Conservation (phyloP, 1,284 basidiomycete species). For the Cryptococcus floricola region DNA sequence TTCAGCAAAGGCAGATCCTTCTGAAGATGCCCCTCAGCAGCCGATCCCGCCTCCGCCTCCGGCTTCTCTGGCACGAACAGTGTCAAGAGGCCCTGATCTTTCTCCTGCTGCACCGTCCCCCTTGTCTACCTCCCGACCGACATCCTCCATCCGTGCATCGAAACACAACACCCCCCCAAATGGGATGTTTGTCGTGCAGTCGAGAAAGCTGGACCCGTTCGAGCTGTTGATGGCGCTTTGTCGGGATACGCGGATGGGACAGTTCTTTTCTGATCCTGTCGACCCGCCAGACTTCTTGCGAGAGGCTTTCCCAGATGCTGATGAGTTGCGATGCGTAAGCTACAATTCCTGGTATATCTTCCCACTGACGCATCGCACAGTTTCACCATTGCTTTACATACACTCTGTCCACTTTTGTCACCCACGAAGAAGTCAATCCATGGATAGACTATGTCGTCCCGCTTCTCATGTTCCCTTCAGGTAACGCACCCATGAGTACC, state of each 20-base stretch:
- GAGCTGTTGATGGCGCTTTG: constrained; percentile 36
- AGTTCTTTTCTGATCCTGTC: constrained; percentile 30
- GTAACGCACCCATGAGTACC: constrained; percentile 23
- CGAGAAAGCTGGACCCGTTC: constrained; percentile 14
- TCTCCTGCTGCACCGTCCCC: not conserved
- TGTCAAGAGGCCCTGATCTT: not conserved
- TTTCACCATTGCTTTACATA: constrained; percentile 43
- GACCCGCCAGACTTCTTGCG: constrained; percentile 37
- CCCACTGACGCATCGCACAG: constrained; percentile 9
- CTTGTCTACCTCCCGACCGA: constrained; percentile 1
- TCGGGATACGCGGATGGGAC: constrained; percentile 37
- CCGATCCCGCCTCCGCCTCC: constrained; percentile 1
- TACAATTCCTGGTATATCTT: not conserved
- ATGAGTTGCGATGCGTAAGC: constrained; percentile 38
- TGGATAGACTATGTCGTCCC: constrained; percentile 39
- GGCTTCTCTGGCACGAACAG: not conserved
- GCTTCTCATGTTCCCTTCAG: constrained; percentile 34
- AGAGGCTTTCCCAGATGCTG: constrained; percentile 26
- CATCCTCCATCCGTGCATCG: not conserved
- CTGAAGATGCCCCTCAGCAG: too few relatives aligned
- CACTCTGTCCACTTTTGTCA: constrained; percentile 37
- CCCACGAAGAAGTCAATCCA: constrained; percentile 37
- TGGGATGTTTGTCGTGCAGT: too few relatives aligned
- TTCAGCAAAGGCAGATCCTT: too few relatives aligned
- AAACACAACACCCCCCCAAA: too few relatives aligned